Base-by-base conservation (phyloP, 1,139 yeast species). In the Lodderomyces parapsilosis region DNA sequence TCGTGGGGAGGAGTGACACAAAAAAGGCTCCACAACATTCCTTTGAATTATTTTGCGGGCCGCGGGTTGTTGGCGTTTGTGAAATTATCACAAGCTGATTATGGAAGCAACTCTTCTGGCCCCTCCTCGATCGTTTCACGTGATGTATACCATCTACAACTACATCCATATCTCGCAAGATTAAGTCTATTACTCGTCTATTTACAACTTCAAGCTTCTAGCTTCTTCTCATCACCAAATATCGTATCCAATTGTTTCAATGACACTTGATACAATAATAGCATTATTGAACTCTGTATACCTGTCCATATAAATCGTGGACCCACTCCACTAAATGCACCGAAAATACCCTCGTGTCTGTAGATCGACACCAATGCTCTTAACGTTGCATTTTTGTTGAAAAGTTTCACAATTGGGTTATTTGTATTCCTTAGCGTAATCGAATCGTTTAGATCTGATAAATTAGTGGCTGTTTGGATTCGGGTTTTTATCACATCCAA, bases 291-390 rank as follows among this genome's bases (percentile, higher is more conserved):
- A 62, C 96, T 88, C 62, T 93, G 99, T 13, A 91, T 75, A 50
- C 96, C 89, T 0, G 99, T 91, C 99, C 99, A 93, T 7, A 93
- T 87, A 51, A 91, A 83, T 49, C 99, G 73, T 0, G 99, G 99
- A 0, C 97, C 97, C 9, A 94, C 96, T 1, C 99, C 99, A 30
- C 93, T 80, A 64, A 93, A 91, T 39, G 89, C 71, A 0, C 96
- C 96, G 1, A 77, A 51, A 0, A 85, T 45, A 1, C 99, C 98
- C 60, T 93, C 97, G 23, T 75, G 70, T 45, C 66, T 74, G 58
- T 84, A 86, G 5, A 93, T 85, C 9, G 79, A 74, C n/a, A 63
- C 59, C 42, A 93, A 66, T 11, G 96, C 91, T 42, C 68, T 69
- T 22, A 75, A 47, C 0, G 91, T 83, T 2, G 94, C 81, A 18